Evolutionary conservation across 768 basidiomycete genomes (phyloP).

Genomic region (Dioszegia hungarica): DNA sequence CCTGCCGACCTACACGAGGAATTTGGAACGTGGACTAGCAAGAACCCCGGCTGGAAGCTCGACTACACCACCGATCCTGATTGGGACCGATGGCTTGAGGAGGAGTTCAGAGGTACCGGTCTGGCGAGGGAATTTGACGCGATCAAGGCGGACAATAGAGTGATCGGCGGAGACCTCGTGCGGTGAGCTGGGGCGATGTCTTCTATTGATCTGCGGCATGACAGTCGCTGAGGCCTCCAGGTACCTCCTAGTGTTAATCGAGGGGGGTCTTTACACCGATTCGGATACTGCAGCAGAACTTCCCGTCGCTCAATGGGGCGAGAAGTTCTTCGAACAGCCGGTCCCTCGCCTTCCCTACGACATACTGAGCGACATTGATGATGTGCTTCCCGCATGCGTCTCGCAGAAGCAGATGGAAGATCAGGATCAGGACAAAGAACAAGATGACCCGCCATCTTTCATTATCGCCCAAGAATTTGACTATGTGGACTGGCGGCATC

Average conservation of each 20-base stretch:
- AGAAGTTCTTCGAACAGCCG: not conserved
- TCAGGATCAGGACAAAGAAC: no score
- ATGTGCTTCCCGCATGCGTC: not conserved
- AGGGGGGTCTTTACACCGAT: not conserved
- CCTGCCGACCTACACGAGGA: not conserved
- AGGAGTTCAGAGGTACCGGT: not conserved
- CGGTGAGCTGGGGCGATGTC: not conserved
- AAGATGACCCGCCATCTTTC: not conserved
- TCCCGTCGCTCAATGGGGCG: not conserved
- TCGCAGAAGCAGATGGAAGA: no score
- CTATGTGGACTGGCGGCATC: not conserved
- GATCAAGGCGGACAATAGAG: not conserved
- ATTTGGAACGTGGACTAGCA: not conserved
- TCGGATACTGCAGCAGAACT: not conserved
- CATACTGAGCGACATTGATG: not conserved
- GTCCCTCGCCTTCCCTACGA: not conserved
- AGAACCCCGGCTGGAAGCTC: not conserved
- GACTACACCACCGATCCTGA: not conserved
- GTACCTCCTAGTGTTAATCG: not conserved
- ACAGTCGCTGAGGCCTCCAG: no score
- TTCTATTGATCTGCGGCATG: no score
- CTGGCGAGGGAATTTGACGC: not conserved
- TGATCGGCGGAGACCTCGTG: not conserved
- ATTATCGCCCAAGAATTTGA: not conserved
- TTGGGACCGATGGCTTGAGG: not conserved